A percentile compares a stretch with the other conserved stretches of the same genome.
Conservation (phyloP, 1,284 basidiomycete species). For the Rhizoctonia solani region DNA sequence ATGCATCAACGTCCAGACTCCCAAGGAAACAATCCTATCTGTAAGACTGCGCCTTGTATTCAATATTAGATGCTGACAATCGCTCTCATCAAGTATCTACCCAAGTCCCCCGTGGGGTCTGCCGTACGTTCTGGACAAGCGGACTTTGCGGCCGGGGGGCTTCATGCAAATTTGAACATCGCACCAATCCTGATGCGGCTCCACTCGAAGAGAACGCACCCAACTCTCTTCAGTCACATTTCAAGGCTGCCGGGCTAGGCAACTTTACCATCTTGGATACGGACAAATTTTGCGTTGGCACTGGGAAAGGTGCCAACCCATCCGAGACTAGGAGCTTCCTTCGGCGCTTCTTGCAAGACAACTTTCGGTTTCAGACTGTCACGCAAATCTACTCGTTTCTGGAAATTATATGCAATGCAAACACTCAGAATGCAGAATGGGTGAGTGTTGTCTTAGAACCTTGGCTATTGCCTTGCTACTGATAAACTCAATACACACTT, state of each 20-base stretch:
- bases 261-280: background rate
- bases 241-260: background rate
- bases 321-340: background rate
- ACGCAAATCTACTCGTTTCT: constrained; percentile 15
- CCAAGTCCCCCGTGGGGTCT: background rate
- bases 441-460: background rate
- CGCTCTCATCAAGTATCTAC: too few relatives aligned
- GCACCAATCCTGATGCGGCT: background rate
- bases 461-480: background rate
- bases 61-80: background rate
- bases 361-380: constrained; percentile 10
- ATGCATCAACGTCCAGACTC: background rate
- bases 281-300: background rate
- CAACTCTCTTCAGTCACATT: background rate
- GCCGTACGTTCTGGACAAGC: constrained; percentile 8
- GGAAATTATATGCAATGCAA: constrained; percentile 11
- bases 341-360: background rate
- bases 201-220: background rate
- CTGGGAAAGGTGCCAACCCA: background rate
- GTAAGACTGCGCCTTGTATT: background rate
- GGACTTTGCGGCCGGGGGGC: constrained; percentile 11
- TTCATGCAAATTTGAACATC: constrained; percentile 2
- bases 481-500: background rate
- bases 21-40: background rate
- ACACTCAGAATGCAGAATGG: background rate